These are phyloP conservation scores for Fusarium armeniacum DNA, from an alignment of 2,329 filamentous ascomycete genomes.

Conservation along the genomic window DNA sequence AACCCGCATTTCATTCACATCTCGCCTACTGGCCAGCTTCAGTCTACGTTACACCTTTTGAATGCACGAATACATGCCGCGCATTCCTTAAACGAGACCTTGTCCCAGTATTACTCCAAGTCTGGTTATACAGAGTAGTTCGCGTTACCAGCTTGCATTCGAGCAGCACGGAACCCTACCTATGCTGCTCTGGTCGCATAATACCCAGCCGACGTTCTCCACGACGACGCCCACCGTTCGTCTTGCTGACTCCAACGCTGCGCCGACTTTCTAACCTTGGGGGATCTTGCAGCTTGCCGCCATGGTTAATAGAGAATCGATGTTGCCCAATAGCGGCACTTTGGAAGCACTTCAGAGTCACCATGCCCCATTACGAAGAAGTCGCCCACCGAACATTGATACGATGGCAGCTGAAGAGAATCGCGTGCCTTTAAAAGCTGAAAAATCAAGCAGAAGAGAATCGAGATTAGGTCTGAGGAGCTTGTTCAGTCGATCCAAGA, in stretches of 20 bases:
- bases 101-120: slow-evolving; percentile 17
- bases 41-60: slow-evolving; percentile 32
- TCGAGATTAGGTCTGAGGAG: slow-evolving; percentile 66
- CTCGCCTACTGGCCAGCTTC: slow-evolving; percentile 14
- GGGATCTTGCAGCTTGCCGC: neutral
- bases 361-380: slow-evolving; percentile 42
- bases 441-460: slow-evolving; percentile 62
- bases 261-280: slow-evolving; percentile 2
- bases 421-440: slow-evolving; percentile 59
- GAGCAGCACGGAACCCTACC: slow-evolving; percentile 24
- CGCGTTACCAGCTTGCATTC: slow-evolving; percentile 19
- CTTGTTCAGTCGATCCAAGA: slow-evolving; percentile 65
- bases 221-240: slow-evolving; percentile 29
- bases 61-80: slow-evolving; percentile 31
- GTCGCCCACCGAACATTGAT: slow-evolving; percentile 48
- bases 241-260: slow-evolving; percentile 26
- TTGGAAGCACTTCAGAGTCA: slow-evolving; percentile 48
- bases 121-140: slow-evolving; percentile 26
- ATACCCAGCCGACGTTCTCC: slow-evolving; percentile 23
- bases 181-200: slow-evolving; percentile 37
- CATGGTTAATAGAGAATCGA: slow-evolving; percentile 49
- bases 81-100: slow-evolving; percentile 32
- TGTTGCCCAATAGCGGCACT: slow-evolving; percentile 45
- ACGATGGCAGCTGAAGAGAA: slow-evolving; percentile 51
- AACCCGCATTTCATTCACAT: slow-evolving; percentile 43